Evolutionary conservation across 1,139 yeast species (phyloP).

Genomic region (Pichia sp.): DNA sequence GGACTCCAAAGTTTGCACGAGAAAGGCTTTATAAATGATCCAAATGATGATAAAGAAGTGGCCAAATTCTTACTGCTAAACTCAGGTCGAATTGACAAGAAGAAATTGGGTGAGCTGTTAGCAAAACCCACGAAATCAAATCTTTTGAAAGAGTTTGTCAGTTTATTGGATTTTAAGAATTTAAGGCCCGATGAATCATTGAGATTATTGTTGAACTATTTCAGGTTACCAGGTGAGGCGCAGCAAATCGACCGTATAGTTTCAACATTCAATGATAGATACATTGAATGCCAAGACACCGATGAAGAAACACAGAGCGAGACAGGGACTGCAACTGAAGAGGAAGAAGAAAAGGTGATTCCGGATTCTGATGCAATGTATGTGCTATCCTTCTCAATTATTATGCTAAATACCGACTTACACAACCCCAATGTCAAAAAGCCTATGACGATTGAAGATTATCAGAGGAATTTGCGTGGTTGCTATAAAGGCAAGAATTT

Average conservation of each 20-base stretch:
- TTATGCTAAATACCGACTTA: slow-evolving; percentile 70
- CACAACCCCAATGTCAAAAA: slow-evolving; percentile 74
- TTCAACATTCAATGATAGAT: slow-evolving; percentile 77
- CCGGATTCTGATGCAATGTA: slow-evolving; percentile 72
- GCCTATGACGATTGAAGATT: slow-evolving; percentile 84
- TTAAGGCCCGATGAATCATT: slow-evolving; percentile 90
- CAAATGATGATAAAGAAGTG: slow-evolving; percentile 46
- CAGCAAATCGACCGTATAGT: slow-evolving; percentile 92
- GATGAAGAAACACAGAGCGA: slow-evolving; percentile 2
- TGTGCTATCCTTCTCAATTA: slow-evolving; percentile 64
- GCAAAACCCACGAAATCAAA: slow-evolving; percentile 66
- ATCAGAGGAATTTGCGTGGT: slow-evolving; percentile 72
- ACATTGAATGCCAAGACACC: slow-evolving; percentile 48
- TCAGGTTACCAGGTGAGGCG: slow-evolving; percentile 94
- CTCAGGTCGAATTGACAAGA: slow-evolving; percentile 78
- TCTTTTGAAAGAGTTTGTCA: slow-evolving; percentile 57
- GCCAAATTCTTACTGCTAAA: slow-evolving; percentile 73
- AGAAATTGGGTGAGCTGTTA: slow-evolving; percentile 75
- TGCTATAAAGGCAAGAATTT: slow-evolving; percentile 71
- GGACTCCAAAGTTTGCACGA: slow-evolving; percentile 61
- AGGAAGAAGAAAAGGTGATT: slow-evolving; percentile 33
- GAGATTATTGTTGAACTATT: slow-evolving; percentile 69
- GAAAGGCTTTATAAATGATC: slow-evolving; percentile 55
- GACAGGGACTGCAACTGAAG: background rate
- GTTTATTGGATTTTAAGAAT: slow-evolving; percentile 63